Conservation (phyloP, 768 basidiomycete genomes). For the Macrolepiota albuminosa region DNA sequence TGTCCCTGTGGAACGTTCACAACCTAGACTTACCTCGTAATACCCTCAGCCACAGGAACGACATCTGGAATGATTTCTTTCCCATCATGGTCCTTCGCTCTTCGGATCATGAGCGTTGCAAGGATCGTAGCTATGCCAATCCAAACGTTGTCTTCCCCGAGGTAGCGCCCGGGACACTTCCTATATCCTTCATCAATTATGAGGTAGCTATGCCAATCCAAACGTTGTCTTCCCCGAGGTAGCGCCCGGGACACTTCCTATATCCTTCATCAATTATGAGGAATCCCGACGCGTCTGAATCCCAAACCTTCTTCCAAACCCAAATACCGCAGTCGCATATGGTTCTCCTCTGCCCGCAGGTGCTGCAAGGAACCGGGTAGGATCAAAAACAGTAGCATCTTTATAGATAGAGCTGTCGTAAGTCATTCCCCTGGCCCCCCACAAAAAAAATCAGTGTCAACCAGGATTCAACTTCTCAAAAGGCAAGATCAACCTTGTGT, state of each 20-base stretch:
- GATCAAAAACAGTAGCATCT: constrained; percentile 33
- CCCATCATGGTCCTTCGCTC: constrained; percentile 27
- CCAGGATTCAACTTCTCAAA: constrained; percentile 15
- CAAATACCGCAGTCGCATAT: constrained; percentile 16
- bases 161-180: constrained; percentile 35
- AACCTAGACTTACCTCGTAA: not conserved
- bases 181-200: not conserved
- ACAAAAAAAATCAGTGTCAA: constrained; percentile 25
- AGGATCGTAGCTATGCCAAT: constrained; percentile 17
- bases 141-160: constrained; percentile 38
- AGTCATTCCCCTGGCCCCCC: constrained; percentile 29
- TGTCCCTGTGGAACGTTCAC: too few relatives aligned
- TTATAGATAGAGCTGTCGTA: constrained; percentile 30
- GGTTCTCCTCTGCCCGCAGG: constrained; percentile 12
- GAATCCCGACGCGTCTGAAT: not conserved
- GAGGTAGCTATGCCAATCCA: constrained; percentile 21
- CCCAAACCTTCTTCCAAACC: constrained; percentile 21
- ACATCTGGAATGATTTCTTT: constrained; percentile 27
- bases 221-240: constrained; percentile 37
- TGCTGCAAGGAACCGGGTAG: constrained; percentile 31
- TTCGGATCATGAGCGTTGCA: constrained; percentile 29
- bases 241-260: constrained; percentile 33
- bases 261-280: not conserved
- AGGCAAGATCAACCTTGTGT: not conserved
- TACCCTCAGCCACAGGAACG: not conserved